These are phyloP conservation scores for Triangularia setosa DNA, from an alignment of 2,329 filamentous ascomycete species.

Conservation along the genomic window DNA sequence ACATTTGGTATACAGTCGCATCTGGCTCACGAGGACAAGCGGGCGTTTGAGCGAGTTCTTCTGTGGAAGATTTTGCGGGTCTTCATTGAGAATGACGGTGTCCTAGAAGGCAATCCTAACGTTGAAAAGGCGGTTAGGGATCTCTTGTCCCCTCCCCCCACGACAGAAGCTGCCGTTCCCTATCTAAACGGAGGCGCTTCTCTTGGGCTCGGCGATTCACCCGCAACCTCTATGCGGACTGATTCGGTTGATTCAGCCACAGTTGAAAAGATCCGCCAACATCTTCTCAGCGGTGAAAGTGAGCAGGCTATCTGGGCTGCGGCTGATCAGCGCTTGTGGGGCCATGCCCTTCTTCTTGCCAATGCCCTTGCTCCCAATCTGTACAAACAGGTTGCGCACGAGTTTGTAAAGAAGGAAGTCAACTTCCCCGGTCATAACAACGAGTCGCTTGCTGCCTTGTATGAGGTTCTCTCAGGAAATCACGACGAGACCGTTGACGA, in stretches of 20 bases:
- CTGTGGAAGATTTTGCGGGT: conserved; percentile 83
- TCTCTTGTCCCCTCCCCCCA: conserved; percentile 61
- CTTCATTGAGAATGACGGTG: conserved; percentile 82
- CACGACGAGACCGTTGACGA: conserved; percentile 93
- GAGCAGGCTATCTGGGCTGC: conserved; percentile 92
- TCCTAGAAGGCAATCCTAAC: conserved; percentile 66
- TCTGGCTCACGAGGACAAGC: conserved; percentile 60
- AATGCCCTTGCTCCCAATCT: conserved; percentile 72
- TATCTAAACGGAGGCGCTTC: conserved; percentile 26
- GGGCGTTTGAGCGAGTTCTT: conserved; percentile 72
- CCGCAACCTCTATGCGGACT: conserved; percentile 28
- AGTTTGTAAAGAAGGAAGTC: conserved; percentile 93
- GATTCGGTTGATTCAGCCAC: conserved; percentile 68
- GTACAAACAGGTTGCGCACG: conserved; percentile 90
- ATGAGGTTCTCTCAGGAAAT: conserved; percentile 91
- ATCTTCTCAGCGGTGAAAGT: conserved; percentile 74
- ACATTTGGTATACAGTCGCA: conserved; percentile 47
- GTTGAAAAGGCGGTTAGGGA: conserved; percentile 73
- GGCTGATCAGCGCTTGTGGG: conserved; percentile 91
- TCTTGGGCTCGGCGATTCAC: conserved; percentile 21
- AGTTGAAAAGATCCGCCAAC: conserved; percentile 67
- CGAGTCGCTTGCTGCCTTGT: conserved; percentile 84
- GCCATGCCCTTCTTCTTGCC: conserved; percentile 89
- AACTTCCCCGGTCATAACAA: conserved; percentile 75
- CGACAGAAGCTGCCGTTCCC: conserved; percentile 25